Evolutionary conservation across 2,329 filamentous ascomycete species (phyloP).

Genomic region (Aspergillus neoniger): DNA sequence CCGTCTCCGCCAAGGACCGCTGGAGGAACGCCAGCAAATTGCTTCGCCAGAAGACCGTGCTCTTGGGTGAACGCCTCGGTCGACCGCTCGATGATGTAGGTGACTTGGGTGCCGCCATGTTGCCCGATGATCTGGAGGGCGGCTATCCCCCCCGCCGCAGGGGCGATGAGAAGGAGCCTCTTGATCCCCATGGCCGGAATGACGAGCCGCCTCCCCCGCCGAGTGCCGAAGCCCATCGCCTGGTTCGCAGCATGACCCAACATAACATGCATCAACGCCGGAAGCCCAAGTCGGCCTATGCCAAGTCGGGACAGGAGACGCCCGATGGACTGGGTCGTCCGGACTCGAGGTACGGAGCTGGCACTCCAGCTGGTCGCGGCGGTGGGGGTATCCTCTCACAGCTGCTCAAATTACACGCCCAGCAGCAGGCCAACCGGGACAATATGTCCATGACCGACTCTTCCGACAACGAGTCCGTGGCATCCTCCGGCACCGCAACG

Average conservation of each 20-base stretch:
- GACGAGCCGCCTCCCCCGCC: slow-evolving; percentile 27
- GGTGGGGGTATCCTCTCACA: slow-evolving; percentile 67
- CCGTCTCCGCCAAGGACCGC: slow-evolving; percentile 26
- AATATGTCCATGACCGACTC: slow-evolving; percentile 33
- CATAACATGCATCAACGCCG: slow-evolving; percentile 28
- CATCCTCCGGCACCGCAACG: slow-evolving; percentile 32
- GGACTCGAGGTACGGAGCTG: slow-evolving; percentile 5
- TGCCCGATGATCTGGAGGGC: slow-evolving; percentile 34
- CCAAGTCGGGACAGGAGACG: slow-evolving; percentile 35
- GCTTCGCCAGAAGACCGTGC: slow-evolving; percentile 32
- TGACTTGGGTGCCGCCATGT: slow-evolving; percentile 29
- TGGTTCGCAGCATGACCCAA: slow-evolving; percentile 40
- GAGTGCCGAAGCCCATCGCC: slow-evolving; percentile 40
- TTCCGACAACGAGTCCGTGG: slow-evolving; percentile 32
- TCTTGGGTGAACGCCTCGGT: slow-evolving; percentile 33
- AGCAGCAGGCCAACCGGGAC: slow-evolving; percentile 42
- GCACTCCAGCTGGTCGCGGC: slow-evolving; percentile 19
- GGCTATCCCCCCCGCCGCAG: slow-evolving; percentile 26
- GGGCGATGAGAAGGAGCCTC: slow-evolving; percentile 23
- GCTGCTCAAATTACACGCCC: slow-evolving; percentile 68
- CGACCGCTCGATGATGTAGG: slow-evolving; percentile 36
- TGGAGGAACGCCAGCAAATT: slow-evolving; percentile 32
- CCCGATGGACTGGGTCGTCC: slow-evolving; percentile 26
- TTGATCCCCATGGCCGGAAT: slow-evolving; percentile 18
- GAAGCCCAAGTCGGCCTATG: slow-evolving; percentile 35